Conservation (phyloP, 306 rosid genomes). For the Quercus rubra region DNA sequence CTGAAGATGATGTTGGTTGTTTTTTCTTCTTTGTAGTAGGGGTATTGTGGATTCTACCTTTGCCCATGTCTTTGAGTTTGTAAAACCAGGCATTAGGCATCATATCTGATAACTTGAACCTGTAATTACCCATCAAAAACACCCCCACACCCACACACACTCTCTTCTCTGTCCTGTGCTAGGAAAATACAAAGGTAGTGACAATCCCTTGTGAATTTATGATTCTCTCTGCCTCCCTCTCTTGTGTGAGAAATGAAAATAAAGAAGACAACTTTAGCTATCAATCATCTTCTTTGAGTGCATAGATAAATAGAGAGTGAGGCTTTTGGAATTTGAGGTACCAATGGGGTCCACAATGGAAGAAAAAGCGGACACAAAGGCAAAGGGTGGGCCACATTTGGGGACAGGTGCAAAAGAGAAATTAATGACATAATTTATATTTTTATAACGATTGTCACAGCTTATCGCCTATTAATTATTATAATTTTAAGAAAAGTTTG, state of each 20-base stretch:
- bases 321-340: constrained; percentile 34
- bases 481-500: too few species aligned
- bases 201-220: not conserved
- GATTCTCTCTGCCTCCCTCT: not conserved
- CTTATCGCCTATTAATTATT: too few species aligned
- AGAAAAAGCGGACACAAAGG: constrained; percentile 29
- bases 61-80: constrained; percentile 73
- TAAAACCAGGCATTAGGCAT: constrained; percentile 89
- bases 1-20: constrained; percentile 32
- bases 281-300: constrained; percentile 3
- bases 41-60: constrained; percentile 31
- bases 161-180: not conserved
- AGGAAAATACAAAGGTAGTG: not conserved
- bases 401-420: constrained; percentile 17
- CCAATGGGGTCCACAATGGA: constrained; percentile 44
- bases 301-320: constrained; percentile 21
- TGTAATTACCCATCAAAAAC: constrained; percentile 64
- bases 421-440: too few species aligned
- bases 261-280: not conserved
- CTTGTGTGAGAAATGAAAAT: not conserved
- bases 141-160: not conserved
- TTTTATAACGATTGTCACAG: too few species aligned
- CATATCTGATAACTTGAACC: constrained; percentile 78
- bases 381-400: constrained; percentile 19
- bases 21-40: constrained; percentile 39